Evolutionary conservation across 345 rosid genomes (phyloP), one percentile per base, ranked within the genome.

Genomic region (Diplotaxis tenuifolia): DNA sequence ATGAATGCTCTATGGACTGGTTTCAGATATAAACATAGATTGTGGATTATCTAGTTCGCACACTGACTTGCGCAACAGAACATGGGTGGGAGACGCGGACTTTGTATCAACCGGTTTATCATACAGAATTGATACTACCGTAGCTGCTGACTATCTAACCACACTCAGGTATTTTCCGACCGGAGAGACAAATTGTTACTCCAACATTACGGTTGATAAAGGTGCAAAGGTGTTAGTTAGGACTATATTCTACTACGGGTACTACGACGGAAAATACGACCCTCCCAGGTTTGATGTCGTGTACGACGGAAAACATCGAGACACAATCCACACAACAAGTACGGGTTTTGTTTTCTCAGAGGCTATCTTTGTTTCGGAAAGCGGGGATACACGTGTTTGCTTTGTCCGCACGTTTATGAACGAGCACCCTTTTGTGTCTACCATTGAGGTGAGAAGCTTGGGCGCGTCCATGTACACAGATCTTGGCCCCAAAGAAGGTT

Each of bases 401-500:
- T 45, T 66, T 66, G 12, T 58, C 7, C 72, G 72, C 1, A 66
- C 60, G 66, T 50, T 65, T 20, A 19, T 18, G 19, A 66, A 3
- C 15, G 36, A 65, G 7, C 0, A 18, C 40, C 72, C 72, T 2
- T 65, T 74, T 74, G 70, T 74, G 23, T 66, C 72, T 54, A n/a
- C 66, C 23, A 74, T 74, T 42, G 77, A 74, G 66, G 77, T 74
- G 16, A 15, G 71, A 15, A 65, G 22, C 6, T 65, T 74, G 66
- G 72, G 58, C 34, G 59, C 14, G 14, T 65, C 65, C 10, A 74
- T 74, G 72, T 65, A 74, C 60, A 40, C 58, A 0, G 52, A 57
- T 74, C 71, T 74, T 57, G 77, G 72, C 9, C 38, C 72, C 2
- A 74, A 65, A 9, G 65, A 74, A 56, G 72, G 71, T 25, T 74